Evolutionary conservation across 495 filamentous ascomycete species (phyloP), one percentile per base, ranked within the genome.

Genomic region (Cryomyces minteri): DNA sequence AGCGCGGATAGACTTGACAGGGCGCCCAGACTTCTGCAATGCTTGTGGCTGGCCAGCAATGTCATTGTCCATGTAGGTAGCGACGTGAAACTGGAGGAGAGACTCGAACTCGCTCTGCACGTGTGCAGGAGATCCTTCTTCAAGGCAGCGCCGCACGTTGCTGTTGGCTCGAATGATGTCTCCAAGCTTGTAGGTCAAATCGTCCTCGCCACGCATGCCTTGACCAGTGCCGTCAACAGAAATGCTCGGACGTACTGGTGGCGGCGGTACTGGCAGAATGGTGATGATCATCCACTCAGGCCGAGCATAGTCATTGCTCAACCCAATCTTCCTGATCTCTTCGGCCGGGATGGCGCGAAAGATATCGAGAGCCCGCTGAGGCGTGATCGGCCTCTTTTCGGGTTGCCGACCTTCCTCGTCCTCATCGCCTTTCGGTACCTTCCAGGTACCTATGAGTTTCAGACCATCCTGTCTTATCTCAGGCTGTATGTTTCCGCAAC

Each of bases 31-130:
- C 63, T 99, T 99, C 57, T 96, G 92, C 59, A 96, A 67, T 4
- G 90, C 92, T 59, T 92, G 88, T 0, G 90, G 90, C 50, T 90
- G 82, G 40, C 88, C 88, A 45, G 92, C 90, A 60, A 94, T 94
- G 57, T 96, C 87, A 54, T 99, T 99, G 57, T 96, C 90, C 90
- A 99, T 99, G 64, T 94, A 88, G 5, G 90, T 99, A 6, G 90
- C 90, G 39, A 96, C 88, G 55, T 99, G 90, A 59, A 90, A 99
- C 53, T 99, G 90, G n/a, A 99, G 65, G 6, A 99, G 66, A 45
- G 76, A 73, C 61, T 94, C 83, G 45, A 94, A 96, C 51, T 99
- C 90, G 31, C 73, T 75, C 31, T 82, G 72, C 36, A 96, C 79
- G 64, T 96, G 92, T 43, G 79, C 76, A 0, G 90, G 87, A 4